phyloP scores from a whole-genome alignment of 257 asterid species.

The Nyctanthes arbortristis region DNA sequence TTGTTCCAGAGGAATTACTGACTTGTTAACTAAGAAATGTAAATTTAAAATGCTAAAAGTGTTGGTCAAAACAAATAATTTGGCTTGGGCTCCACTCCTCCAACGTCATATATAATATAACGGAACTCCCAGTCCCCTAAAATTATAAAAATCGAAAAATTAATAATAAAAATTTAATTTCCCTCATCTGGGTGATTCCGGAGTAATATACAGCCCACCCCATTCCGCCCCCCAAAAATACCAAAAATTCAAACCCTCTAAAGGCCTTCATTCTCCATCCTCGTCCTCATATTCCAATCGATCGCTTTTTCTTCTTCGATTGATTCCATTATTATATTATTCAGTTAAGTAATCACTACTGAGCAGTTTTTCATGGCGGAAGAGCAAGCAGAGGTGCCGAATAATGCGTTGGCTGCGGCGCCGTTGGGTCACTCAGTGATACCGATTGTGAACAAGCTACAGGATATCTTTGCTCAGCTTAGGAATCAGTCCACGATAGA shows the following conservation, averaged over 20 bases:
- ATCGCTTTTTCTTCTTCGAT: background rate
- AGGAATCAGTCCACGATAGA: slow-evolving; percentile 50
- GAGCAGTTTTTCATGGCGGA: slow-evolving; percentile 11
- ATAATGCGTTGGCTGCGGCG: slow-evolving; percentile 29
- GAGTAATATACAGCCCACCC: background rate
- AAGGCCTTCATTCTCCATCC: slow-evolving; percentile 35
- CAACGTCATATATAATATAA: too few species aligned
- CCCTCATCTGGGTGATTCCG: slow-evolving; percentile 20
- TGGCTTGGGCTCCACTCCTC: too few species aligned
- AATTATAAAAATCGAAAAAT: background rate
- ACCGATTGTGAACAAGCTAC: slow-evolving; percentile 55
- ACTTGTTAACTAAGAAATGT: too few species aligned
- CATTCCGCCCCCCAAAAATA: background rate
- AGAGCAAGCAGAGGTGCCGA: slow-evolving; percentile 21
- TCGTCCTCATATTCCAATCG: slow-evolving; percentile 28
- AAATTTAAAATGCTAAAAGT: too few species aligned
- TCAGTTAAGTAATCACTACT: background rate
- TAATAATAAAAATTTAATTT: background rate
- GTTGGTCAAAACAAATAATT: too few species aligned
- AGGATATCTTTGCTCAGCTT: slow-evolving; percentile 56
- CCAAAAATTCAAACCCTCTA: slow-evolving; percentile 21
- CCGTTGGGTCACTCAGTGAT: slow-evolving; percentile 51
- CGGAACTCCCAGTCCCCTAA: too few species aligned
- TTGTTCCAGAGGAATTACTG: too few species aligned
- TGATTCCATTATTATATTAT: background rate